A percentile compares a stretch with the other conserved stretches of the same genome.
Conservation (phyloP, 495 filamentous ascomycete species). For the Thozetella sp. region DNA sequence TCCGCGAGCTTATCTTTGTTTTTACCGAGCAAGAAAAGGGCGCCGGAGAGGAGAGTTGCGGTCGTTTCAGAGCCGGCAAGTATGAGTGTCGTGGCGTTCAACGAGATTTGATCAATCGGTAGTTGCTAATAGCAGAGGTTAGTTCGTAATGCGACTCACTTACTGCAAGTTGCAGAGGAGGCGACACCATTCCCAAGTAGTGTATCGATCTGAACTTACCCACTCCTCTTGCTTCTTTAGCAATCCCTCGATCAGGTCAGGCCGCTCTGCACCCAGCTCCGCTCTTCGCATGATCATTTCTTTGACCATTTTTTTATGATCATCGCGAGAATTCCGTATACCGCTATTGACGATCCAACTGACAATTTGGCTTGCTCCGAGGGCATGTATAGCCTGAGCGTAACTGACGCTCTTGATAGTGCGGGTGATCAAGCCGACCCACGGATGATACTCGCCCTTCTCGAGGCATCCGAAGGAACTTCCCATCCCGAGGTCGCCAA, state of each 20-base stretch:
- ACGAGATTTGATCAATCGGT: too few species aligned
- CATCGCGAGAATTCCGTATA: too few species aligned
- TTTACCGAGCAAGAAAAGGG: constrained; percentile 47
- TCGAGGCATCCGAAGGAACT: constrained; percentile 53
- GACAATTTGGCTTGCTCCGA: constrained; percentile 10
- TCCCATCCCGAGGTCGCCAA: constrained; percentile 57
- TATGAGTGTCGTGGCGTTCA: not conserved
- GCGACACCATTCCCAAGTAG: too few species aligned
- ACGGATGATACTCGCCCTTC: constrained; percentile 25
- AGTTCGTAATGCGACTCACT: constrained; percentile 38
- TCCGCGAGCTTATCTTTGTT: constrained; percentile 37
- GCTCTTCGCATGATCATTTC: constrained; percentile 29
- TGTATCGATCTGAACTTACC: not conserved
- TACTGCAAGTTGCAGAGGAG: not conserved
- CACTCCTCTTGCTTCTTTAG: constrained; percentile 29
- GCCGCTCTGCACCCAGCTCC: constrained; percentile 22
- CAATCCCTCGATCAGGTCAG: constrained; percentile 43
- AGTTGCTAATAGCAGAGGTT: too few species aligned
- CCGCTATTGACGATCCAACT: constrained; percentile 6
- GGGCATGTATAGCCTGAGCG: constrained; percentile 26
- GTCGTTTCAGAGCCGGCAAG: constrained; percentile 46
- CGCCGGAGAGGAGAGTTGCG: constrained; percentile 46
- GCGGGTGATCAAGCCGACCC: constrained; percentile 29
- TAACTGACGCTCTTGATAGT: constrained; percentile 19
- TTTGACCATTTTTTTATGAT: constrained; percentile 18